Conservation (phyloP, 768 basidiomycete genomes). For the Panellus pusillus region DNA sequence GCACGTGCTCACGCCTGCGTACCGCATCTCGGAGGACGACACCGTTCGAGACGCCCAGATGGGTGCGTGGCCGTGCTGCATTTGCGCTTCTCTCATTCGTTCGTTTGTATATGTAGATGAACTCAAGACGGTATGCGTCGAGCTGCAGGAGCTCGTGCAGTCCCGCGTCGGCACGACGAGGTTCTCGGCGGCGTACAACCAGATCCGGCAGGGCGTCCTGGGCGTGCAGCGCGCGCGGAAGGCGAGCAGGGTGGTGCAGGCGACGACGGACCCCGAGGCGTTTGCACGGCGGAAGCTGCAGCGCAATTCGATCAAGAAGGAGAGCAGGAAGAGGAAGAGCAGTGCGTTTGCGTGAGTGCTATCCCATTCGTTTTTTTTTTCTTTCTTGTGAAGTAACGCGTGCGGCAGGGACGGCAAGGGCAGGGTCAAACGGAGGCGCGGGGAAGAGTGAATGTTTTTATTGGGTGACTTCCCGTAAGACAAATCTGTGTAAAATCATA, state of each 20-base stretch:
- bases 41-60: conserved; percentile 75
- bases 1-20: conserved; percentile 84
- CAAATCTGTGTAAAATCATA: too few relatives aligned
- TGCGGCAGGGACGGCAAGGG: conserved; percentile 48
- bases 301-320: conserved; percentile 76
- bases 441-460: conserved; percentile 26
- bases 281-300: conserved; percentile 76
- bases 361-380: neutral
- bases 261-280: conserved; percentile 68
- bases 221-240: conserved; percentile 72
- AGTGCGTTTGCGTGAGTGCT: conserved; percentile 57
- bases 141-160: conserved; percentile 87
- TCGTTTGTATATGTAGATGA: conserved; percentile 54
- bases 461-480: too few relatives aligned
- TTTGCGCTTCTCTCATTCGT: neutral
- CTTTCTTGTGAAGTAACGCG: neutral
- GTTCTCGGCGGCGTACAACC: conserved; percentile 79
- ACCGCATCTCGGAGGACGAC: conserved; percentile 87
- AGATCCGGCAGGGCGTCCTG: conserved; percentile 70
- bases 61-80: conserved; percentile 47
- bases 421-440: conserved; percentile 45
- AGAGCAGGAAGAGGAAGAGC: conserved; percentile 79
- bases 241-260: conserved; percentile 57
- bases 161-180: conserved; percentile 83
- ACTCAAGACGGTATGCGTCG: conserved; percentile 73